A percentile compares a stretch with the other conserved stretches of the same genome.
phyloP scores from a whole-genome alignment of 768 basidiomycete genomes.

The Tephrocybe sp. region DNA sequence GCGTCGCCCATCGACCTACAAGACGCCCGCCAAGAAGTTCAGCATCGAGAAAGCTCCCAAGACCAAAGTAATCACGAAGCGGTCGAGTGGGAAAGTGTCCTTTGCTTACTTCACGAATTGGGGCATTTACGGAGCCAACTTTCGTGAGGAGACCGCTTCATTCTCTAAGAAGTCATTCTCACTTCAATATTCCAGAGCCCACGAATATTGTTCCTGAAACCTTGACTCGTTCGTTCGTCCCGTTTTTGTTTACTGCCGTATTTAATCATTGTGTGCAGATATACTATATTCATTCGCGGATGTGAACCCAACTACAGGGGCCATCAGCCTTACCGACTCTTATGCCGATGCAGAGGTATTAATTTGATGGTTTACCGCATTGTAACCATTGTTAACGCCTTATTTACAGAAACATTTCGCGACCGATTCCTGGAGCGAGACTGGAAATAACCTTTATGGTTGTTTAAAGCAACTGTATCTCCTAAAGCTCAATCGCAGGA shows the following conservation, averaged over 20 bases:
- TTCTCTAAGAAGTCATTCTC: constrained; percentile 7
- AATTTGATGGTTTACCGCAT: neutral
- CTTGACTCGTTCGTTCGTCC: constrained; percentile 56
- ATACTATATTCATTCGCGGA: constrained; percentile 83
- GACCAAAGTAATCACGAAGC: constrained; percentile 40
- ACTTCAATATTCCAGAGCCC: constrained; percentile 46
- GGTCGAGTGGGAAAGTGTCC: constrained; percentile 37
- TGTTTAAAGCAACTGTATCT: constrained; percentile 75
- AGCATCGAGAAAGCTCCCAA: constrained; percentile 32
- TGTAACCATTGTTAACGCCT: constrained; percentile 15
- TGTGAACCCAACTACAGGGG: constrained; percentile 57
- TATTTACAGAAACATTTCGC: constrained; percentile 63
- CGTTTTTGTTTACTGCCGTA: neutral
- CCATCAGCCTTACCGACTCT: constrained; percentile 64
- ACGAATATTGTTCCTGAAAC: constrained; percentile 56
- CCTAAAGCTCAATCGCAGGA: constrained; percentile 59
- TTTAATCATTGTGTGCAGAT: constrained; percentile 28
- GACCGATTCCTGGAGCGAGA: constrained; percentile 71
- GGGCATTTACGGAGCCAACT: constrained; percentile 66
- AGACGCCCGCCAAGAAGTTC: constrained; percentile 35
- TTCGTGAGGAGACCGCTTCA: constrained; percentile 43
- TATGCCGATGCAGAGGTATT: constrained; percentile 73
- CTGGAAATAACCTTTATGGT: constrained; percentile 79
- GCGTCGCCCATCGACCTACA: constrained; percentile 50
- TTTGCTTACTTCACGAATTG: constrained; percentile 63